phyloP scores from a whole-genome alignment of 208 protist species.

The Trypanosoma avium region DNA sequence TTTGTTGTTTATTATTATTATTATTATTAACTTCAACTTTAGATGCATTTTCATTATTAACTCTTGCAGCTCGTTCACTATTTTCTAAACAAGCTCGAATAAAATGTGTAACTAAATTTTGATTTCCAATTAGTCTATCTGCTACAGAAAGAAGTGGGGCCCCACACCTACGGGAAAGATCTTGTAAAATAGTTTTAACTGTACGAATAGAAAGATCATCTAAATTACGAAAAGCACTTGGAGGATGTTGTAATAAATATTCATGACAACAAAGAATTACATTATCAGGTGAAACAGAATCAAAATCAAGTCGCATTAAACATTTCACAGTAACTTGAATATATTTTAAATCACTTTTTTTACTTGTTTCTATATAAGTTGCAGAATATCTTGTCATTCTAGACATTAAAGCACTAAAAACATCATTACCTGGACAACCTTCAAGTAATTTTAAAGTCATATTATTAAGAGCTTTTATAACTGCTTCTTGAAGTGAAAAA shows the following conservation, averaged over 20 bases:
- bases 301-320: constrained; percentile 67
- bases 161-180: constrained; percentile 49
- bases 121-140: constrained; percentile 57
- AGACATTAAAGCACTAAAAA: constrained; percentile 79
- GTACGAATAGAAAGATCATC: constrained; percentile 88
- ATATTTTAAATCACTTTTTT: constrained; percentile 83
- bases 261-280: constrained; percentile 83
- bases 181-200: constrained; percentile 88
- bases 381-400: constrained; percentile 83
- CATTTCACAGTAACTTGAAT: constrained; percentile 91
- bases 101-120: constrained; percentile 86
- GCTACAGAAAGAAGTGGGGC: constrained; percentile 46
- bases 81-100: constrained; percentile 82
- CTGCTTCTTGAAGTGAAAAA: constrained; percentile 65
- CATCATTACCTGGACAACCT: constrained; percentile 63
- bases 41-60: background rate
- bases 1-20: background rate
- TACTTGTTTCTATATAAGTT: constrained; percentile 60
- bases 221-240: constrained; percentile 79
- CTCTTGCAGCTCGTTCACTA: constrained; percentile 23
- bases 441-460: constrained; percentile 78
- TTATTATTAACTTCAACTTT: background rate
- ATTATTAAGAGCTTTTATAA: constrained; percentile 83
- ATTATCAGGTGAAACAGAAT: constrained; percentile 66
- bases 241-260: constrained; percentile 87